A percentile compares a stretch with the other conserved stretches of the same genome.
Conservation (phyloP, 768 basidiomycete genomes). For the Chalciporus piperatus region DNA sequence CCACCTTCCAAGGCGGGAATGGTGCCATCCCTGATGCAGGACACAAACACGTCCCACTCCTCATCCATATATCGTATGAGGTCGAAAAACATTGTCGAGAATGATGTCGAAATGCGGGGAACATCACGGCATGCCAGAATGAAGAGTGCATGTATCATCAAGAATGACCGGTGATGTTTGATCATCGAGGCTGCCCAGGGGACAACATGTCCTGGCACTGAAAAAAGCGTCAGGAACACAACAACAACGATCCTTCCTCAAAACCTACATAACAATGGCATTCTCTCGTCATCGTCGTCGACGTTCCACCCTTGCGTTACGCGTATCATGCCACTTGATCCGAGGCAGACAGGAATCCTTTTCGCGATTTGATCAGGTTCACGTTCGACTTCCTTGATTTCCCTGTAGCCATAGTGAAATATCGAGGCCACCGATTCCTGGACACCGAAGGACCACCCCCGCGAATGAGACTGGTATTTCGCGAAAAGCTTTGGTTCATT, state of each 20-base stretch:
- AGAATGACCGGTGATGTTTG: conserved; percentile 10
- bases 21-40: conserved; percentile 11
- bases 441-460: neutral
- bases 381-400: conserved; percentile 6
- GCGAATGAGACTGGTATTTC: conserved; percentile 3
- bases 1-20: conserved; percentile 14
- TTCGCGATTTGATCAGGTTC: neutral
- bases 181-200: conserved; percentile 19
- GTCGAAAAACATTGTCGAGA: conserved; percentile 10
- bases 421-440: neutral
- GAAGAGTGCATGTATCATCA: conserved; percentile 22
- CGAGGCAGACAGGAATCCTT: conserved; percentile 7
- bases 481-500: conserved; percentile 4
- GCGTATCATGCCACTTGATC: neutral
- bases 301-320: conserved; percentile 8
- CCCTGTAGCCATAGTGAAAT: neutral
- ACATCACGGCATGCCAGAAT: conserved; percentile 9
- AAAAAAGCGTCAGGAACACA: neutral
- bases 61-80: conserved; percentile 17
- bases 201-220: conserved; percentile 10
- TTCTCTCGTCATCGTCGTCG: conserved; percentile 6
- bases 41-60: conserved; percentile 15
- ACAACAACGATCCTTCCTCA: too few species aligned
- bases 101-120: neutral
- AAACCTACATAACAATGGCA: neutral